Base-by-base conservation (phyloP, 768 basidiomycete genomes). In the Naganishia friedmannii region DNA sequence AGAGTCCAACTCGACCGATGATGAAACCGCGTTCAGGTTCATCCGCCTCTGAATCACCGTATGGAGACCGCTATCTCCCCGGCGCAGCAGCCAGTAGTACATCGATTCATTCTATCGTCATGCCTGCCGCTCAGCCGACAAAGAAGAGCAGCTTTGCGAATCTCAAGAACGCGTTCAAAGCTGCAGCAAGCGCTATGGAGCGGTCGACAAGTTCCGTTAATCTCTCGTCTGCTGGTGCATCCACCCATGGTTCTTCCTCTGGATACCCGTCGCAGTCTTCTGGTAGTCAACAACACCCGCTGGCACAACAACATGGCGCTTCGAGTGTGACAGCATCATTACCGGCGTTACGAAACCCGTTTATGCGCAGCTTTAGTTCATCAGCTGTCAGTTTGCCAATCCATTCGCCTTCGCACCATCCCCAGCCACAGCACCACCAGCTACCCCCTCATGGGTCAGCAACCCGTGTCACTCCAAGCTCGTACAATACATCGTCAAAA, bases 151-250 rank as follows among this genome's bases (percentile, higher is more conserved):
- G 70, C 32, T 71, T 71, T 45, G 66, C 66, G 4, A 71, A 46
- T 37, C 46, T 71, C 26, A 71, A 71, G 51, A 71, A 71, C 32
- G 70, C 70, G 23, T 67, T 71, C 70, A 67, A 66, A 39, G 66
- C 70, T 12, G 70, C 70, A 10, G 67, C 70, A 15, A 67, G 45
- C 13, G 70, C 60, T 1, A 63, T 63, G 60, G 60, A 63, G 26
- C 60, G 60, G 42, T 45, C 60, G 2, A 28, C 60, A 42, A 63
- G 60, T 29, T 63, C 60, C 37, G 60, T 42, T n/a, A 63, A 63
- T 42, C 3, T 63, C 39, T 63, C 60, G 60, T 63, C 60, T 15
- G 60, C 60, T 19, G 39, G 60, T 15, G 60, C 42, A 23, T 63
- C 60, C 5, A 45, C 60, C 26, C 60, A 63, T n/a, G 60, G 60